These are phyloP conservation scores for Vigna trinervia DNA, from an alignment of 306 rosid genomes.

Conservation along the genomic window DNA sequence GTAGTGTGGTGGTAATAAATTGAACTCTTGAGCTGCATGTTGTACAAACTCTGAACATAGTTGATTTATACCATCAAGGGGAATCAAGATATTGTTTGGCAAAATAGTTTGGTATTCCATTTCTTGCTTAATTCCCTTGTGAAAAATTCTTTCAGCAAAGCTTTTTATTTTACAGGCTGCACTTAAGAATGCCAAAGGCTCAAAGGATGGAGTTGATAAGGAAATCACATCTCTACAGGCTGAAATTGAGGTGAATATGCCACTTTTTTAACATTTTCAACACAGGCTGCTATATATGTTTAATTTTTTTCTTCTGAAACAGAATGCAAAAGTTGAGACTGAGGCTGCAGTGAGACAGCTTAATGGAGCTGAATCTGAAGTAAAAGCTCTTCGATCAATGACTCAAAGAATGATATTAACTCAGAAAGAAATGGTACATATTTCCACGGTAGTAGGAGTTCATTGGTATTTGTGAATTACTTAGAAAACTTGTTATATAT, in stretches of 20 bases:
- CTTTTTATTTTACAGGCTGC: slow-evolving; percentile 71
- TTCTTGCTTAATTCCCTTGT: slow-evolving; percentile 35
- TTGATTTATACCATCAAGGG: slow-evolving; percentile 30
- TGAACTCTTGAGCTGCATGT: slow-evolving; percentile 33
- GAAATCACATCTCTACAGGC: slow-evolving; percentile 69
- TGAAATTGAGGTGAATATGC: slow-evolving; percentile 64
- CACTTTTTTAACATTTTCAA: slow-evolving; percentile 16
- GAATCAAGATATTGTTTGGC: slow-evolving; percentile 35
- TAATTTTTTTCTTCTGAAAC: slow-evolving; percentile 41
- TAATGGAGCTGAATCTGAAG: slow-evolving; percentile 83
- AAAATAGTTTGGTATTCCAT: slow-evolving; percentile 33
- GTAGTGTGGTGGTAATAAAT: slow-evolving; percentile 54
- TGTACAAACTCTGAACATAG: slow-evolving; percentile 22
- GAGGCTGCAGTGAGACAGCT: slow-evolving; percentile 64
- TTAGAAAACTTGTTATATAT: slow-evolving; percentile 38
- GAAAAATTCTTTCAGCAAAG: slow-evolving; percentile 20
- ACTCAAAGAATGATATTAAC: slow-evolving; percentile 98
- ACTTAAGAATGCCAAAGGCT: slow-evolving; percentile 75
- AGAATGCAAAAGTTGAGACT: slow-evolving; percentile 81
- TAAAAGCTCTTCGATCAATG: slow-evolving; percentile 83
- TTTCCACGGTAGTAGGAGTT: slow-evolving; percentile 36
- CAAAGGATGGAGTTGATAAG: slow-evolving; percentile 67
- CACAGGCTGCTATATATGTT: slow-evolving; percentile 27
- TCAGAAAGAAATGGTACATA: slow-evolving; percentile 91
- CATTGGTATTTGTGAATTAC: slow-evolving; percentile 31